Evolutionary conservation across 106 monocot genomes (phyloP).

Genomic region (Dendrobium nobile): DNA sequence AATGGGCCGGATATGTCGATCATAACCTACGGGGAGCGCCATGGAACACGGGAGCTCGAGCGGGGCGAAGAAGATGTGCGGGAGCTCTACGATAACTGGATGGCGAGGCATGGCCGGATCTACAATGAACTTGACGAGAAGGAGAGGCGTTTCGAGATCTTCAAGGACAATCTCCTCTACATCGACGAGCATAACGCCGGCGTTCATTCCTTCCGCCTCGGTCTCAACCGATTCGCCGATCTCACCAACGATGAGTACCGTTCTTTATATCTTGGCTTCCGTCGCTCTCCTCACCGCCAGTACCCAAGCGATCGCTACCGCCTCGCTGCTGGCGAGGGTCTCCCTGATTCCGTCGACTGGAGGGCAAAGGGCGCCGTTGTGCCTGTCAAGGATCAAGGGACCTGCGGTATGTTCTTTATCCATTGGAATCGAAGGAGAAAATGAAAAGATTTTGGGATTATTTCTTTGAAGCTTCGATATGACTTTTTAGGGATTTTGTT

Average conservation of each 20-base stretch:
- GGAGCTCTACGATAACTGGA: constrained; percentile 44
- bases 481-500: neutral
- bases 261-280: constrained; percentile 35
- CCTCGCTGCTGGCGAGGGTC: constrained; percentile 27
- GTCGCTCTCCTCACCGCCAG: neutral
- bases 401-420: constrained; percentile 44
- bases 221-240: constrained; percentile 83
- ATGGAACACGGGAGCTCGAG: constrained; percentile 6
- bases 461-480: neutral
- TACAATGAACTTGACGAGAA: constrained; percentile 35
- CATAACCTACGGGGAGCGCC: constrained; percentile 18
- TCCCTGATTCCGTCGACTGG: constrained; percentile 76
- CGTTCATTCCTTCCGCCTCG: constrained; percentile 48
- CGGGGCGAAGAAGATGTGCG: constrained; percentile 42
- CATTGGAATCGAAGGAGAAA: neutral
- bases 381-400: constrained; percentile 71
- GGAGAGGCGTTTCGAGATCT: constrained; percentile 53
- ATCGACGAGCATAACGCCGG: constrained; percentile 75
- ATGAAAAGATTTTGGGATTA: neutral
- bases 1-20: constrained; percentile 24
- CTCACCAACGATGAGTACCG: constrained; percentile 90
- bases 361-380: constrained; percentile 62
- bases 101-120: constrained; percentile 19
- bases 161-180: constrained; percentile 71
- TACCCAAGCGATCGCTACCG: constrained; percentile 29